Base-by-base conservation (phyloP, 169 alveolate species). In the Plasmodium cynomolgi region DNA sequence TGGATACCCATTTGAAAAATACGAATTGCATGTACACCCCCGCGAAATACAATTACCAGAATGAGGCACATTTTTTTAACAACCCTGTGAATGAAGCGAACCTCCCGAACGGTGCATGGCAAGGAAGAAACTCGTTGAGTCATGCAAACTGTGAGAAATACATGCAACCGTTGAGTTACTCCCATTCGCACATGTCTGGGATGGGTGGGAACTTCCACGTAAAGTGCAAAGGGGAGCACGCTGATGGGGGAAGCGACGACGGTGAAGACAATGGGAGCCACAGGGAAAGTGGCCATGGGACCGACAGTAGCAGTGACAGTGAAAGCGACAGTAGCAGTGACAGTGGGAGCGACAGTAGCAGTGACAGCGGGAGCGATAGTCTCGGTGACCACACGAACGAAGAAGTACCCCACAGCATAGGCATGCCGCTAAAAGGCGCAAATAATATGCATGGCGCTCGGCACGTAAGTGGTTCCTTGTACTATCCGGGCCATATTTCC, bases 31-130 rank as follows among this genome's bases (percentile, higher is more conserved):
- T 84, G 39, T 72, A 29, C 20, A 15, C 20, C n/a, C 26, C 74
- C 34, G 54, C 26, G 50, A 72, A 74, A 41, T 39, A 3, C 31
- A 71, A 44, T 71, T 39, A 31, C 79, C n/a, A 68, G 75, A 84
- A 72, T 84, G 83, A 84, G 34, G 33, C 54, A 72, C 41, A 72
- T 72, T 72, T 39, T 72, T 26, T 84, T 9, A 84, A 72, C 75
- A 41, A 72, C 79, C 47, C 9, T 44, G 29, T 84, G 20, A 84
- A 84, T 47, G 77, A 84, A 8, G 26, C 68, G 34, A 84, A 84
- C n/a, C 4, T 15, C 58, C 29, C 75, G 13, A 72, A 84, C 56
- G 75, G 37, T 26, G 37, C 34, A 23, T 29, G 33, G n/a, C 39
- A 26, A 17, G 37, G 1, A 68, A 23, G 31, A 1, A 68, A 68